Conservation (phyloP, 2,329 filamentous ascomycete genomes). For the Beauveria caledonica region DNA sequence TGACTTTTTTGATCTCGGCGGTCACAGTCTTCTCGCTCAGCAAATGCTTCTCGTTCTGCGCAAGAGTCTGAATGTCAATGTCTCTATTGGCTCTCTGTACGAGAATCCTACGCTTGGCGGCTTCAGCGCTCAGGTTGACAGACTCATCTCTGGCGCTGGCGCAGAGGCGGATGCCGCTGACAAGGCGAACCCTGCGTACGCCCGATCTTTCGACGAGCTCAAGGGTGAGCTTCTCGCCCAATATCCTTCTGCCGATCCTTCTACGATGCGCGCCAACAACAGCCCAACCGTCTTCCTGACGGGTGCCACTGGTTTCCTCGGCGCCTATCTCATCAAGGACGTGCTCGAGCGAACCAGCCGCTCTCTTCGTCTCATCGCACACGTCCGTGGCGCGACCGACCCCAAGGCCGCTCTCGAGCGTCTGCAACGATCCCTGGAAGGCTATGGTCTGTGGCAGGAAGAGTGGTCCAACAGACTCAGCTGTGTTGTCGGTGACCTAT, state of each 20-base stretch:
- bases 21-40: slow-evolving; percentile 49
- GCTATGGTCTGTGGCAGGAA: slow-evolving; percentile 24
- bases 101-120: slow-evolving; percentile 20
- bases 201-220: slow-evolving; percentile 40
- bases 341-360: slow-evolving; percentile 43
- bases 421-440: slow-evolving; percentile 75
- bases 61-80: slow-evolving; percentile 21
- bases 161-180: too few species aligned
- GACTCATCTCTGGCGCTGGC: slow-evolving; percentile 10
- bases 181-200: too few species aligned
- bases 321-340: slow-evolving; percentile 70
- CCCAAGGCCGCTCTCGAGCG: slow-evolving; percentile 52
- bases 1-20: slow-evolving; percentile 32
- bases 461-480: slow-evolving; percentile 56
- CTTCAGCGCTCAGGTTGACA: slow-evolving; percentile 24
- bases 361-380: slow-evolving; percentile 47
- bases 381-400: slow-evolving; percentile 61
- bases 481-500: slow-evolving; percentile 65
- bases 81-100: slow-evolving; percentile 26
- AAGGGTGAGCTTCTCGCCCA: too few species aligned
- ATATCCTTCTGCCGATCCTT: too few species aligned
- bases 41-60: slow-evolving; percentile 60
- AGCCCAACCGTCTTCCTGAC: slow-evolving; percentile 66
- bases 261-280: slow-evolving; percentile 12
- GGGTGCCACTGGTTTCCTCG: slow-evolving; percentile 72